Evolutionary conservation across 495 filamentous ascomycete species (phyloP).

Genomic region (Trichoderma erinaceum): DNA sequence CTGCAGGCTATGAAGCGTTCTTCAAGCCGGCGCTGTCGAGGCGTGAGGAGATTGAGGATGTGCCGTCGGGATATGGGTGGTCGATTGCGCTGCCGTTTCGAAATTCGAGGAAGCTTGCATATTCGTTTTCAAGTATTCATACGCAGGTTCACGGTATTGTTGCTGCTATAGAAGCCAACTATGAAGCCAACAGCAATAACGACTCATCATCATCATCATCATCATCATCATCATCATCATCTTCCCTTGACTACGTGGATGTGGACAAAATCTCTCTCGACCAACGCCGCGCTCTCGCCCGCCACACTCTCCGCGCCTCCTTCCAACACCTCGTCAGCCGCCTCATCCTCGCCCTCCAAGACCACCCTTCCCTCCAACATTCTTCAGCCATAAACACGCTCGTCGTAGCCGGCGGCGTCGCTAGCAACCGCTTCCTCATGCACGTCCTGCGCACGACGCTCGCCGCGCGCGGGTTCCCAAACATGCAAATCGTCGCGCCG

Average conservation of each 20-base stretch:
- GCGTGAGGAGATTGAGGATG: slow-evolving; percentile 43
- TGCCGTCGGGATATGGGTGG: slow-evolving; percentile 26
- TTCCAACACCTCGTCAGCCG: slow-evolving; percentile 83
- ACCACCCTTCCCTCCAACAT: neutral
- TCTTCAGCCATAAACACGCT: slow-evolving; percentile 46
- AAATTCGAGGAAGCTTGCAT: slow-evolving; percentile 26
- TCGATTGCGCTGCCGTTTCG: slow-evolving; percentile 31
- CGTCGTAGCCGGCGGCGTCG: slow-evolving; percentile 86
- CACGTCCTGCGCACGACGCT: slow-evolving; percentile 58
- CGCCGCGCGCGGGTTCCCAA: slow-evolving; percentile 52
- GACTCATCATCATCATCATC: slow-evolving; percentile 65
- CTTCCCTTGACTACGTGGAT: slow-evolving; percentile 46
- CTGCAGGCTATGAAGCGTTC: slow-evolving; percentile 34
- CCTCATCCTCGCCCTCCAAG: slow-evolving; percentile 57
- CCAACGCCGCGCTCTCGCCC: slow-evolving; percentile 60
- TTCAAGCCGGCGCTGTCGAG: slow-evolving; percentile 51
- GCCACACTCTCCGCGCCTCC: slow-evolving; percentile 64
- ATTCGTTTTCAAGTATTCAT: slow-evolving; percentile 35
- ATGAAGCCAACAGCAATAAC: slow-evolving; percentile 36
- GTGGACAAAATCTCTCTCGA: slow-evolving; percentile 24
- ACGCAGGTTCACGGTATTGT: slow-evolving; percentile 26
- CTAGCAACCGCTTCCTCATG: slow-evolving; percentile 70
- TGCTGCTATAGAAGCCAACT: slow-evolving; percentile 21
- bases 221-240: slow-evolving; percentile 56
- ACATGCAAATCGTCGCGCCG: slow-evolving; percentile 64